Base-by-base conservation (phyloP, 106 monocot species). In the Acanthochlamys bracteata region DNA sequence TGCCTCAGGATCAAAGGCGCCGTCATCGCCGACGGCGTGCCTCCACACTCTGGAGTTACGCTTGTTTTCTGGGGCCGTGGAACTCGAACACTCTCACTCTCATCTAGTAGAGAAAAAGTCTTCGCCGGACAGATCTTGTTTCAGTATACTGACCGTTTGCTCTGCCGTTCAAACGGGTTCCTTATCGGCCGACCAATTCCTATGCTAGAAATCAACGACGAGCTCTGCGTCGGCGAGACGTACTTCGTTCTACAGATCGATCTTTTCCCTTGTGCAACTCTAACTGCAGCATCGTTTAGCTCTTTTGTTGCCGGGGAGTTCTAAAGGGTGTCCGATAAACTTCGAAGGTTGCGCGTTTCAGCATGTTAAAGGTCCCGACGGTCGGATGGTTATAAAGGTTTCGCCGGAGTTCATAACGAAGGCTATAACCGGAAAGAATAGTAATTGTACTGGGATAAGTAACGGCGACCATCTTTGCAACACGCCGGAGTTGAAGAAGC, bases 401-500 rank as follows among this genome's bases (percentile, higher is more conserved):
- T 62, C 33, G 13, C 52, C 52, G 71, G 71, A 71, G 52, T 71
- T 61, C 61, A 27, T 71, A 11, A 41, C 14, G 20, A 71, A 25
- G n/a, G 9, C 55, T 0, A 41, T 67, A 10, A 7, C 20, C 7
- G 67, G 55, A 11, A 55, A 56, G 14, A 14, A 1, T 8, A 8
- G 8, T 4, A 14, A n/a, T 16, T 20, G 23, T 7, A 20, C 16
- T 26, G 63, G 25, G 0, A 9, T 19, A 0, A 11, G 21, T 2
- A 33, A 33, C 6, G 33, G 33, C 6, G 33, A 6, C 6, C 33
- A 33, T 3, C 58, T 74, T 14, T 74, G 73, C 21, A 74, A 39
- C 60, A 66, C 73, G 66, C 73, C 73, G 51, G 73, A 74, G 73
- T 47, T 74, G 49, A 21, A 25, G 59, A 74, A 53, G 59, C 73